Base-by-base conservation (phyloP, 176 grass and related monocot species). In the Bothriochloa decipiens region DNA sequence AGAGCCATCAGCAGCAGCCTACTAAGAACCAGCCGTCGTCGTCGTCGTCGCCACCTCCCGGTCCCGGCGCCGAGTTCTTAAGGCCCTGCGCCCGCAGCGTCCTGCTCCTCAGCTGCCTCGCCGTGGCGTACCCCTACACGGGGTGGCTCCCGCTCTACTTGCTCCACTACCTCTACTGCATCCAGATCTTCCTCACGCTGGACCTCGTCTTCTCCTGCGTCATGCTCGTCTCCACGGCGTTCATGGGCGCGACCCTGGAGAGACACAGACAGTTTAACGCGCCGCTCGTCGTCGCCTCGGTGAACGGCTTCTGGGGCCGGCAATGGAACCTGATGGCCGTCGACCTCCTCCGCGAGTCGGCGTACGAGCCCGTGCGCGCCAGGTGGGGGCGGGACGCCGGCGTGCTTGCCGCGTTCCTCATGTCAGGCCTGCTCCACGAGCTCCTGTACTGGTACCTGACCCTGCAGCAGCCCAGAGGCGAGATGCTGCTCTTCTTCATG, bases 321-420 rank as follows among this genome's bases (percentile, higher is more conserved):
- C 89, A 90, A 64, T 96, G 94, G 94, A 96, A 96, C 75, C 66
- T 93, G 14, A 87, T 96, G 91, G 94, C 90, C 69, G 89, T 90
- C 18, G 94, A 92, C 81, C 86, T 91, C 68, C 94, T 96, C 29
- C 86, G 94, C 12, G 81, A 55, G 22, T 87, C 88, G 45, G 91
- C 78, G 50, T 96, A 96, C 84, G 35, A 64, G 28, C 94, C 91
- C 6, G 84, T 96, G 63, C 81, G 91, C 35, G 88, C 72, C 6
- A 78, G 77, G 36, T 93, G 79, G 75, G 94, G 94, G 13, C 78
- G 83, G 17, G 82, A 79, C 72, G 88, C 84, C 12, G 94, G 91
- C 70, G 88, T 93, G 43, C 52, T 96, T 6, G 94, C 91, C 14
- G 72, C 91, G 46, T 96, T 96, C 82, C 86, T 91, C 42, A 73